Evolutionary conservation across 768 basidiomycete species (phyloP).

Genomic region (Arthromyces matolae): DNA sequence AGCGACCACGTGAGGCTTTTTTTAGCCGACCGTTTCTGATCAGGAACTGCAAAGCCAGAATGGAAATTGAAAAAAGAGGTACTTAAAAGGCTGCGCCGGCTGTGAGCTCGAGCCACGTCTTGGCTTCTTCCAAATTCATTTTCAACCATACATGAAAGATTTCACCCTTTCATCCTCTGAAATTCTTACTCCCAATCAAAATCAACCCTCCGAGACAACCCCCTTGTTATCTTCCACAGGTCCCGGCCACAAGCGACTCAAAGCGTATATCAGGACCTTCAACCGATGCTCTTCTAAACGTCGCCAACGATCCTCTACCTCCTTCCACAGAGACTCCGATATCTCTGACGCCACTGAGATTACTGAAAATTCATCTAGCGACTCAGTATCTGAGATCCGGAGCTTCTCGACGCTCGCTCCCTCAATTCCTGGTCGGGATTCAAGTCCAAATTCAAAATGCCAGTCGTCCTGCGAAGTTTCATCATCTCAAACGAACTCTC

Average conservation of each 20-base stretch:
- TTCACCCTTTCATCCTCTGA: constrained; percentile 1
- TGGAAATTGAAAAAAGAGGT: too few relatives aligned
- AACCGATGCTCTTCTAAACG: constrained; percentile 9
- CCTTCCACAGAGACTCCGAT: not conserved
- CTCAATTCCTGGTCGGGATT: not conserved
- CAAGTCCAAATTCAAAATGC: not conserved
- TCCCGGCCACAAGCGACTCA: constrained; percentile 3
- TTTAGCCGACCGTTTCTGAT: too few relatives aligned
- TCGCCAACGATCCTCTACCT: constrained; percentile 5
- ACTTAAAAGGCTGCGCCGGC: too few relatives aligned
- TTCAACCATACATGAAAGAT: not conserved
- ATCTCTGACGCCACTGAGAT: not conserved
- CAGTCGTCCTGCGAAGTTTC: constrained; percentile 3
- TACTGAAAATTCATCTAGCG: not conserved
- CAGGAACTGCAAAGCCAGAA: too few relatives aligned
- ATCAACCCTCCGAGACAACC: constrained; percentile 10
- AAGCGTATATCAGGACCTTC: constrained; percentile 6
- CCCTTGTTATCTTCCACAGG: constrained; percentile 9
- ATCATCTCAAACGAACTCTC: not conserved
- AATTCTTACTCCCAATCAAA: not conserved
- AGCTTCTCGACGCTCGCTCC: constrained; percentile 3
- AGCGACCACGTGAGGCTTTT: too few relatives aligned
- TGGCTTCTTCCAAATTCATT: too few relatives aligned
- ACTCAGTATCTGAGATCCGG: not conserved
- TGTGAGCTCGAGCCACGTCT: too few relatives aligned